Evolutionary conservation across 169 alveolate genomes (phyloP).

Genomic region (Prorocentrum cordatum): DNA sequence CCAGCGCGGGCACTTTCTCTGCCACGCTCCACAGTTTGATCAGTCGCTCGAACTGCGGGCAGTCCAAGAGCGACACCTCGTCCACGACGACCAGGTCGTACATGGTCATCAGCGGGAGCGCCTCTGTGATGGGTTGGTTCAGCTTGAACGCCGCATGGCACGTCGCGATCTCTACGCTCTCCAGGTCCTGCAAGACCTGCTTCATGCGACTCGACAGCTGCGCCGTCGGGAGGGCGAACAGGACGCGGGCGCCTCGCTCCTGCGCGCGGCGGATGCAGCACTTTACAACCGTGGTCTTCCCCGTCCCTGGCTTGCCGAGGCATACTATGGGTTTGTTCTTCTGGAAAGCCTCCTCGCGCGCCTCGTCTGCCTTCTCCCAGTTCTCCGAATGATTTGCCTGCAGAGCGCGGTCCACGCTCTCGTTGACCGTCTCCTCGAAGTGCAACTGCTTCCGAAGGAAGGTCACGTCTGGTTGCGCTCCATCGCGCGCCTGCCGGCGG

Average conservation of each 20-base stretch:
- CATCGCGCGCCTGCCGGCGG: no score
- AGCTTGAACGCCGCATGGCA: background rate
- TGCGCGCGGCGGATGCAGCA: background rate
- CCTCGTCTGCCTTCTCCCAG: no score
- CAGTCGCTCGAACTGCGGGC: constrained; percentile 16
- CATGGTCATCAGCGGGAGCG: background rate
- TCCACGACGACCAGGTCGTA: constrained; percentile 10
- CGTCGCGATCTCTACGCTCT: constrained; percentile 8
- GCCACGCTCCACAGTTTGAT: background rate
- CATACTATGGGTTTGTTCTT: no score
- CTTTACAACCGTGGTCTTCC: constrained; percentile 1
- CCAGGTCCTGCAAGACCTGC: background rate
- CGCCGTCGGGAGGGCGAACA: background rate
- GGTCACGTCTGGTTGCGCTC: no score
- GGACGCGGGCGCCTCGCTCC: background rate
- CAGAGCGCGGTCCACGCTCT: no score
- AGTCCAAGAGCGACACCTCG: background rate
- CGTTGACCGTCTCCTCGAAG: no score
- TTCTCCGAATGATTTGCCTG: no score
- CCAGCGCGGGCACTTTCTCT: background rate
- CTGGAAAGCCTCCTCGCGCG: no score
- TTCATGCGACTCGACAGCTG: background rate
- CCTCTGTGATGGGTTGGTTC: background rate
- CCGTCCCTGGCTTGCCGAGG: constrained; percentile 36
- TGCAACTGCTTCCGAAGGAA: no score